Percentiles rank a stretch among this genome's conserved stretches.
Conservation (phyloP, 805 yeast species). For the Brettanomyces naardenensis region DNA sequence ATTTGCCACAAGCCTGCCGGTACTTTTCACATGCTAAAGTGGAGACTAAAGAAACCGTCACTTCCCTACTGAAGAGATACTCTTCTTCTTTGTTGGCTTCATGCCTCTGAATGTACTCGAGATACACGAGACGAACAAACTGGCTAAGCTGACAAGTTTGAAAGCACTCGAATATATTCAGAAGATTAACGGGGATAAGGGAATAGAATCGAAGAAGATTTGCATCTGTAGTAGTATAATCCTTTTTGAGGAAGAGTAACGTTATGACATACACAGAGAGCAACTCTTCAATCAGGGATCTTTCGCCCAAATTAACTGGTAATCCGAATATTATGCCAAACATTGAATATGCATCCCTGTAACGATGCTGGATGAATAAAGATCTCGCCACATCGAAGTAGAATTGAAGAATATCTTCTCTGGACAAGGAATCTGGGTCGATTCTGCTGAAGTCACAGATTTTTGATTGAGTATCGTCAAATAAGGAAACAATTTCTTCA, state of each 20-base stretch:
- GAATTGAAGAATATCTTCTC: conserved; percentile 9
- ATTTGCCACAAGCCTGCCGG: not conserved
- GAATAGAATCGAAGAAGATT: conserved; percentile 2
- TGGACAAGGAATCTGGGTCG: conserved; percentile 9
- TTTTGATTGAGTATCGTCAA: not conserved
- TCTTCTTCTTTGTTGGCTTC: conserved; percentile 1
- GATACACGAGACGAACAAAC: conserved; percentile 1
- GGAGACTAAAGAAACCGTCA: not conserved
- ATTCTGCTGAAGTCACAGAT: conserved; percentile 8
- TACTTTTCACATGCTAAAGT: not conserved
- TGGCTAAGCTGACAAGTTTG: conserved; percentile 1
- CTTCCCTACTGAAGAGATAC: conserved; percentile 1
- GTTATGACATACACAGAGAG: conserved; percentile 13
- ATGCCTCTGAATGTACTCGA: conserved; percentile 3
- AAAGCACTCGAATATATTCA: conserved; percentile 3
- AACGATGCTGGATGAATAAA: conserved; percentile 10
- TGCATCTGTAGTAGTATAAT: conserved; percentile 1
- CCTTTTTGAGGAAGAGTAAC: conserved; percentile 5
- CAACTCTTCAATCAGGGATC: conserved; percentile 5
- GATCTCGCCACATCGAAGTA: conserved; percentile 14
- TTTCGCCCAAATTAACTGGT: conserved; percentile 5
- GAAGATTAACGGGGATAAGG: not conserved
- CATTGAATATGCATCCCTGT: conserved; percentile 12
- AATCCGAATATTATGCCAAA: conserved; percentile 15
- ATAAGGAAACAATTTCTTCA: conserved; percentile 3